A percentile compares a stretch with the other conserved stretches of the same genome.
phyloP scores from a whole-genome alignment of 129 eudicot species.

The Lactuca saligna region DNA sequence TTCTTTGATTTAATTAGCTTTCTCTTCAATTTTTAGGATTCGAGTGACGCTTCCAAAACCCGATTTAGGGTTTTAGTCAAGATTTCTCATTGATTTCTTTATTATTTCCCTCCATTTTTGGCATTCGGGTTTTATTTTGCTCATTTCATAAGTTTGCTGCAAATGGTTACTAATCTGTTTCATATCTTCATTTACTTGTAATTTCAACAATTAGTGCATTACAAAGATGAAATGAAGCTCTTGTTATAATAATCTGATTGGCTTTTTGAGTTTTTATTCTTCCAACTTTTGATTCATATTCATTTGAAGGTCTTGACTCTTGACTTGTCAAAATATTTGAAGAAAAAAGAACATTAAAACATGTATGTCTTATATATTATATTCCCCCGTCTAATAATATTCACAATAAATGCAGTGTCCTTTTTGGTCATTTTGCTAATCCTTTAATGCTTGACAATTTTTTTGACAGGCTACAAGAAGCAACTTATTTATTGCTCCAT shows the following conservation, averaged over 20 bases:
- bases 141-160: conserved; percentile 20
- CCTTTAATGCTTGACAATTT: conserved; percentile 4
- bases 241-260: neutral
- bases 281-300: neutral
- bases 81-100: conserved; percentile 17
- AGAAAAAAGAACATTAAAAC: neutral
- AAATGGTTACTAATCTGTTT: conserved; percentile 14
- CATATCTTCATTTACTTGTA: neutral
- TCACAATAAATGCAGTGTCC: neutral
- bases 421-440: conserved; percentile 19
- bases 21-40: neutral
- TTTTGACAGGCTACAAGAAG: conserved; percentile 45
- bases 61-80: conserved; percentile 21
- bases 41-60: conserved; percentile 15
- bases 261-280: neutral
- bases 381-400: neutral
- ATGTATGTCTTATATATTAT: neutral
- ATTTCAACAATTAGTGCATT: neutral
- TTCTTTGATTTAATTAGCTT: neutral
- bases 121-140: conserved; percentile 2
- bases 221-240: neutral
- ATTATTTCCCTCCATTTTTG: neutral
- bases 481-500: conserved; percentile 33
- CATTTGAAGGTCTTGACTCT: neutral
- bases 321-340: neutral